Percentiles rank a stretch among this genome's conserved stretches.
phyloP scores from a whole-genome alignment of 1,139 yeast genomes.

The Yamadazyma pseudoaaseri region DNA sequence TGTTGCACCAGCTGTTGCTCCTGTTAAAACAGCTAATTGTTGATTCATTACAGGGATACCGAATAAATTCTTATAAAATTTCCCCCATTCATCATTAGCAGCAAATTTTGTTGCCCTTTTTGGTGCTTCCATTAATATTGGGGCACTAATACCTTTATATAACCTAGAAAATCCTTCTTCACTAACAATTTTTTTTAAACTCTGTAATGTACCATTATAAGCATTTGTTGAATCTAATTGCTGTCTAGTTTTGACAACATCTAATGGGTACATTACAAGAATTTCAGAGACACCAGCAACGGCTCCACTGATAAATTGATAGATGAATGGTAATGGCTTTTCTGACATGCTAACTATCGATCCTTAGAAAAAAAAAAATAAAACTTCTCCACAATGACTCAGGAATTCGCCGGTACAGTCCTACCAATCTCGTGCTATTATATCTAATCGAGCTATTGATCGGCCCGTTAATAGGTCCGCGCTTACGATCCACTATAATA shows the following conservation, averaged over 20 bases:
- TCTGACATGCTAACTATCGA: slow-evolving; percentile 23
- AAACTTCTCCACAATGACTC: slow-evolving; percentile 9
- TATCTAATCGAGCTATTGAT: too few species aligned
- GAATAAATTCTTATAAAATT: slow-evolving; percentile 70
- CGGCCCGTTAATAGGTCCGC: too few species aligned
- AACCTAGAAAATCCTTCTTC: slow-evolving; percentile 83
- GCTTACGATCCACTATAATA: too few species aligned
- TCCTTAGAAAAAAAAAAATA: slow-evolving; percentile 1
- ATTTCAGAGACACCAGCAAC: slow-evolving; percentile 98
- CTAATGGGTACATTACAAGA: slow-evolving; percentile 95
- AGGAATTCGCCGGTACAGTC: background rate
- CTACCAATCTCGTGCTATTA: background rate
- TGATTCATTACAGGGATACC: slow-evolving; percentile 74
- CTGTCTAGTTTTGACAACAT: slow-evolving; percentile 96
- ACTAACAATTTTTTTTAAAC: slow-evolving; percentile 75
- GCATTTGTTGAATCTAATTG: slow-evolving; percentile 74
- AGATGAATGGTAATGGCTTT: slow-evolving; percentile 69
- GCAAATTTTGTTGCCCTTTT: slow-evolving; percentile 97
- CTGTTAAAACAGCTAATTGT: slow-evolving; percentile 83
- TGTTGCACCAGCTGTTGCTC: slow-evolving; percentile 98
- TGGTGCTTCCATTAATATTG: slow-evolving; percentile 99
- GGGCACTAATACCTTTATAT: slow-evolving; percentile 93
- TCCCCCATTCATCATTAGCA: slow-evolving; percentile 97
- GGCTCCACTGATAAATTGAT: slow-evolving; percentile 94
- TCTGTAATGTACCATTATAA: slow-evolving; percentile 82